Percentiles rank a stretch among this genome's conserved stretches.
Conservation (phyloP, 345 rosid genomes). For the Hibiscus syriacus region DNA sequence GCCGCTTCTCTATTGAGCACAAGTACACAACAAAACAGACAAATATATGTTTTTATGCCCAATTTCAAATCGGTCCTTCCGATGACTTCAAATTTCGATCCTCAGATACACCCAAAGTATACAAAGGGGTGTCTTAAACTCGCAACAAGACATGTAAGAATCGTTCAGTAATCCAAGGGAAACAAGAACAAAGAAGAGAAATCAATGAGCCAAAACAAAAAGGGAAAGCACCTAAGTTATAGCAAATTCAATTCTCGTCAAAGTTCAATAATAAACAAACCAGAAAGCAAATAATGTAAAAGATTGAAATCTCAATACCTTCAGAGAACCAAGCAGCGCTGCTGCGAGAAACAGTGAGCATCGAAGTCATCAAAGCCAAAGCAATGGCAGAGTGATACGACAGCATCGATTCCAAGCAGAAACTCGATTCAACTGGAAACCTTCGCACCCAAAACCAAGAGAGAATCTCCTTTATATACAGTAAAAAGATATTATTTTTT, state of each 20-base stretch:
- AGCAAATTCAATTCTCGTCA: neutral
- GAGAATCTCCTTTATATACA: neutral
- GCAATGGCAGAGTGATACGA: conserved; percentile 87
- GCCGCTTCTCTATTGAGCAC: neutral
- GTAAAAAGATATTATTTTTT: neutral
- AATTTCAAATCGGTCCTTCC: neutral
- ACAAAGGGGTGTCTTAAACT: neutral
- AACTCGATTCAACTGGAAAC: conserved; percentile 66
- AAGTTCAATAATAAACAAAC: neutral
- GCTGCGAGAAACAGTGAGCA: conserved; percentile 61
- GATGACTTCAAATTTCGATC: neutral
- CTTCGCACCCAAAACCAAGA: conserved; percentile 20
- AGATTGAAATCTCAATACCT: conserved; percentile 31
- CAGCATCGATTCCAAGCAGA: conserved; percentile 74
- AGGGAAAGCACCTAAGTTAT: neutral
- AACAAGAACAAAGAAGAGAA: neutral
- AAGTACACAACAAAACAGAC: neutral
- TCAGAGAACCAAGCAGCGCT: conserved; percentile 65
- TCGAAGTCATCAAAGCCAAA: conserved; percentile 84
- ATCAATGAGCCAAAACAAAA: neutral
- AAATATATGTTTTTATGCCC: neutral
- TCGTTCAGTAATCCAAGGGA: neutral
- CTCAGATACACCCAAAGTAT: neutral
- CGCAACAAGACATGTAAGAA: neutral
- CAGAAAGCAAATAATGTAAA: neutral